Conservation (phyloP, 148 eudicot genomes). For the Nyssa sinensis region DNA sequence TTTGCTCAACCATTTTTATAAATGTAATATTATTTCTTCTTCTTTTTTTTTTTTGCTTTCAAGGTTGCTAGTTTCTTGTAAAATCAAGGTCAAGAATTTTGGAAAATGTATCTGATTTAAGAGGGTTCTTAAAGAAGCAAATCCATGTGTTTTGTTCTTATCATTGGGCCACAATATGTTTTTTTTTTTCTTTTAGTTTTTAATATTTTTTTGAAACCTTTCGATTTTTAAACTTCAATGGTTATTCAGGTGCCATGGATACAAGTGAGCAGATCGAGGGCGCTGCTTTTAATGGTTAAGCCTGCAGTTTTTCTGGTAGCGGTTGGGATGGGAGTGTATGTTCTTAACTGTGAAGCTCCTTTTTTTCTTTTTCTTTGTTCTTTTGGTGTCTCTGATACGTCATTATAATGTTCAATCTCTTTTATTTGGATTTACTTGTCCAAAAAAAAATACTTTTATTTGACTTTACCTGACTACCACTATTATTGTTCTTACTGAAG, state of each 20-base stretch:
- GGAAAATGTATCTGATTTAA: background rate
- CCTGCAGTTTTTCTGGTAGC: slow-evolving; percentile 75
- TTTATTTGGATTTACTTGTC: no score
- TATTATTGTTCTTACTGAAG: no score
- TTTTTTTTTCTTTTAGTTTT: no score
- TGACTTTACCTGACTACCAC: no score
- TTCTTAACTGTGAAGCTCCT: slow-evolving; percentile 17
- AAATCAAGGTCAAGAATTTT: background rate
- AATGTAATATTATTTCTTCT: no score
- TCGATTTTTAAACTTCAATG: background rate
- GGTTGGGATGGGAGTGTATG: slow-evolving; percentile 81
- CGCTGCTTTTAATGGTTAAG: slow-evolving; percentile 79
- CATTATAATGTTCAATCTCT: no score
- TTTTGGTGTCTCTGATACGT: background rate
- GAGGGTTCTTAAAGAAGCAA: background rate
- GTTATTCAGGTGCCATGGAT: slow-evolving; percentile 80
- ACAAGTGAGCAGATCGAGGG: slow-evolving; percentile 93
- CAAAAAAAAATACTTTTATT: no score
- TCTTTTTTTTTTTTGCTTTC: no score
- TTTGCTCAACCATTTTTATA: no score
- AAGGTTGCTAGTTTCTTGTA: background rate
- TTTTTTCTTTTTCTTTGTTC: slow-evolving; percentile 5
- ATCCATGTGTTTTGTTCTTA: background rate
- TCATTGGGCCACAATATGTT: no score
- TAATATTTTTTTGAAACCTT: background rate